Percentiles rank a stretch among this genome's conserved stretches.
These are phyloP conservation scores for Sutorius eximius DNA, from an alignment of 1,284 basidiomycete species.

Conservation along the genomic window DNA sequence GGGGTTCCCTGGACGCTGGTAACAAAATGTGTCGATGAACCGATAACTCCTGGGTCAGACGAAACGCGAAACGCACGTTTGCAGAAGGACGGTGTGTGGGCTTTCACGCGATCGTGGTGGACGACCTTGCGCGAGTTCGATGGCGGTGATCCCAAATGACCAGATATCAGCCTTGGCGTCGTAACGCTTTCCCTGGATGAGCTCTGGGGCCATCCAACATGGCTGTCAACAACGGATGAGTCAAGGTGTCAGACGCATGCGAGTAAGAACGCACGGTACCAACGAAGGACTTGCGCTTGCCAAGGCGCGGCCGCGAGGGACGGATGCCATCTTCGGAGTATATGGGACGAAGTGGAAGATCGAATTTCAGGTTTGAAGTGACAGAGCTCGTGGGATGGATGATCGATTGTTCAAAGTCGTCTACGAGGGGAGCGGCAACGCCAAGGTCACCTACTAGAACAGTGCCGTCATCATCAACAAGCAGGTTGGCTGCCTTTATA, in stretches of 20 bases:
- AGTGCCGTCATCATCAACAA: constrained; percentile 86
- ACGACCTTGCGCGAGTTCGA: constrained; percentile 81
- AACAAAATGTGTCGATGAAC: constrained; percentile 16
- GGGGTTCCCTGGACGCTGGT: constrained; percentile 66
- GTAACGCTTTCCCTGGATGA: constrained; percentile 82
- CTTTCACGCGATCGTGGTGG: constrained; percentile 79
- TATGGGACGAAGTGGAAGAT: constrained; percentile 25
- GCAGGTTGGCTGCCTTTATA: constrained; percentile 86
- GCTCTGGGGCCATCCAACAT: constrained; percentile 93
- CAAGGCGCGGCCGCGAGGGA: constrained; percentile 43
- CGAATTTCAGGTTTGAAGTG: constrained; percentile 38
- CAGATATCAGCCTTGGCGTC: constrained; percentile 88
- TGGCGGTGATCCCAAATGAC: constrained; percentile 88
- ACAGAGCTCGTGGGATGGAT: constrained; percentile 11
- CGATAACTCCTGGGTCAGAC: constrained; percentile 4
- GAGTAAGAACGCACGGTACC: constrained; percentile 64
- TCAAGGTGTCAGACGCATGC: neutral
- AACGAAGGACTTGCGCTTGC: constrained; percentile 84
- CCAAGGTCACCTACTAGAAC: constrained; percentile 88
- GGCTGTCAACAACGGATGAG: constrained; percentile 46
- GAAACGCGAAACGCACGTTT: constrained; percentile 51
- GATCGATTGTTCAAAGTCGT: constrained; percentile 49
- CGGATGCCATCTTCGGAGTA: constrained; percentile 2
- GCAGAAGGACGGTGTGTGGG: constrained; percentile 72
- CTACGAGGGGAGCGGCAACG: constrained; percentile 77